Percentiles rank a stretch among this genome's conserved stretches.
Conservation (phyloP, 192 early-diverging fungal species). For the Chytriomyces hyalinus region DNA sequence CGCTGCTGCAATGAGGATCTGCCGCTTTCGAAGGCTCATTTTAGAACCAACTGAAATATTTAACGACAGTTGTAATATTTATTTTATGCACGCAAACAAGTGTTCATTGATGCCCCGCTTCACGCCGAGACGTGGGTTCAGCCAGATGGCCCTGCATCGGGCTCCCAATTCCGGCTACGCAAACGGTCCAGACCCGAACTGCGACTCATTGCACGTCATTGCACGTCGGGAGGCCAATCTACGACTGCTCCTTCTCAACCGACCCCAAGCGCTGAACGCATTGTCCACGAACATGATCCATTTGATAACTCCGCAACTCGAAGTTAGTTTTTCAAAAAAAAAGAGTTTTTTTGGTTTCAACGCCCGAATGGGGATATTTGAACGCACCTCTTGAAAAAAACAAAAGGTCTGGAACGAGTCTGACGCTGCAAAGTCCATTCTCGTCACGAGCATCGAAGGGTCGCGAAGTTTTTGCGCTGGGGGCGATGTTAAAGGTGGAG, state of each 20-base stretch:
- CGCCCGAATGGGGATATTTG: not conserved
- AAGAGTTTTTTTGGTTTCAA: not conserved
- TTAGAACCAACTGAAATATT: no score
- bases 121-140: no score
- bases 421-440: conserved; percentile 84
- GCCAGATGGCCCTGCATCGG: no score
- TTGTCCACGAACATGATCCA: conserved; percentile 85
- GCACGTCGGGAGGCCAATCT: conserved; percentile 47
- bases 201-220: conserved; percentile 34
- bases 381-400: not conserved
- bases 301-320: conserved; percentile 77
- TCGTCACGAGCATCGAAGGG: conserved; percentile 75
- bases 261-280: conserved; percentile 84
- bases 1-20: not conserved
- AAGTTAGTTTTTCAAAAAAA: conserved; percentile 51
- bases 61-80: no score
- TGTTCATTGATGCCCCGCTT: no score
- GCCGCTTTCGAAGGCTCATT: not conserved
- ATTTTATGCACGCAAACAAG: no score
- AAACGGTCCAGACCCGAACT: not conserved
- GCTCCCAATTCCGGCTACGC: not conserved
- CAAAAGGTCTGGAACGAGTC: conserved; percentile 85
- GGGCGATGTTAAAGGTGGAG: conserved; percentile 55
- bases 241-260: conserved; percentile 54
- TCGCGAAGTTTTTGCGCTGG: conserved; percentile 89